Conservation (phyloP, 768 basidiomycete species). For the Thelephora ganbajun region DNA sequence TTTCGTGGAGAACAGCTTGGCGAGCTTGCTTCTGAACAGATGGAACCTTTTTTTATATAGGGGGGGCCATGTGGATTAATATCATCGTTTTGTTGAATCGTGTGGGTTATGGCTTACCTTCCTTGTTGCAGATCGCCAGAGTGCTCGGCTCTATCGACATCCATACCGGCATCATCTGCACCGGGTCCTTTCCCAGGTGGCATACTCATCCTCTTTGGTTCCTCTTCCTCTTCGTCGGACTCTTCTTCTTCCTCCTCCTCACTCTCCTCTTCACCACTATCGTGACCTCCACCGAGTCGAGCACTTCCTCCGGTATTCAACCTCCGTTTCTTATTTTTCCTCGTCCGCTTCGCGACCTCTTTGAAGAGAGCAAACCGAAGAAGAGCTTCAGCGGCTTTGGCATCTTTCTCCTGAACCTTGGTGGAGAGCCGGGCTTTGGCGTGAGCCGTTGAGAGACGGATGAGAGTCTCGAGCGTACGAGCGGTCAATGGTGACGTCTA, state of each 20-base stretch:
- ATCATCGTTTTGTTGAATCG: background rate
- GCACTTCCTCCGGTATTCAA: conserved; percentile 52
- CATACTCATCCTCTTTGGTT: conserved; percentile 36
- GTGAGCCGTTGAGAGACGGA: conserved; percentile 95
- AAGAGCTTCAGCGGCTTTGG: conserved; percentile 84
- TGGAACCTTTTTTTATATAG: conserved; percentile 34
- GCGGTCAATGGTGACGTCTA: conserved; percentile 96
- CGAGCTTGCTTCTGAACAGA: conserved; percentile 70
- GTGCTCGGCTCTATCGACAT: conserved; percentile 20
- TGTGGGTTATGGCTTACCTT: conserved; percentile 31
- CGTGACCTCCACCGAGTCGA: conserved; percentile 16
- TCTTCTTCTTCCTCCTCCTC: conserved; percentile 42
- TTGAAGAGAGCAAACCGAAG: conserved; percentile 97
- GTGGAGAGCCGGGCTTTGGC: conserved; percentile 86
- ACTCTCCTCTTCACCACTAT: conserved; percentile 32
- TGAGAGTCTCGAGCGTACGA: conserved; percentile 95
- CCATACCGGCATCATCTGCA: conserved; percentile 12
- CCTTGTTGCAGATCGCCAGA: conserved; percentile 36
- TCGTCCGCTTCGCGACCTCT: conserved; percentile 76
- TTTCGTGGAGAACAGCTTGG: conserved; percentile 49
- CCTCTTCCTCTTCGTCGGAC: conserved; percentile 33
- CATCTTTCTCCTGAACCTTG: conserved; percentile 77
- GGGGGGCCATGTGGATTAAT: background rate
- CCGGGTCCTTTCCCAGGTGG: conserved; percentile 21
- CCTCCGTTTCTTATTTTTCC: conserved; percentile 69